Conservation (phyloP, 1,284 basidiomycete genomes). For the Ustilago cynodontis region DNA sequence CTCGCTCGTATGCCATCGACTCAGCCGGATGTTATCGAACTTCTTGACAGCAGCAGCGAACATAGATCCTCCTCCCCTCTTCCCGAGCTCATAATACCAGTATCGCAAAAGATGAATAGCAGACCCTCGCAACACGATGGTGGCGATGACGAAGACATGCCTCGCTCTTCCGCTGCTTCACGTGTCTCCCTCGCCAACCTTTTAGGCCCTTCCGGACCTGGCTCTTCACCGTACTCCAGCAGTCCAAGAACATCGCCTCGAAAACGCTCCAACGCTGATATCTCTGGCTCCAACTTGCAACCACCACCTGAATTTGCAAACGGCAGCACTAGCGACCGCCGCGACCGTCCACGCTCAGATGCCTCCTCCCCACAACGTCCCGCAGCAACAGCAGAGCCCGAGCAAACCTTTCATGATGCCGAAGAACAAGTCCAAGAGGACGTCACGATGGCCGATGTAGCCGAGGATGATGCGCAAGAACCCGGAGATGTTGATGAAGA, state of each 20-base stretch:
- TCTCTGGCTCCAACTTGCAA: conserved; percentile 18
- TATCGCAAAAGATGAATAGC: conserved; percentile 26
- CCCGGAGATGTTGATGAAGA: conserved; percentile 11
- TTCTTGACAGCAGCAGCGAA: conserved; percentile 25
- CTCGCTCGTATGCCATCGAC: conserved; percentile 22
- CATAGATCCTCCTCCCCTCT: conserved; percentile 39
- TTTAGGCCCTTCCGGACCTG: conserved; percentile 43
- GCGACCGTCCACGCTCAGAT: conserved; percentile 24
- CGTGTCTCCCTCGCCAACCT: conserved; percentile 49
- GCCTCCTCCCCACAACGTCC: conserved; percentile 14
- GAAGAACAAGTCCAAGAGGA: conserved; percentile 29
- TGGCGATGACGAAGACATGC: conserved; percentile 39
- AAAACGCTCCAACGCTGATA: conserved; percentile 39
- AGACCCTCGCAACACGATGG: conserved; percentile 13
- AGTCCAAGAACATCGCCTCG: conserved; percentile 44
- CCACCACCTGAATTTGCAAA: conserved; percentile 15
- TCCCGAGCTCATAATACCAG: conserved; percentile 10
- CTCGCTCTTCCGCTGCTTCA: conserved; percentile 41
- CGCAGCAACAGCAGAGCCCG: conserved; percentile 11
- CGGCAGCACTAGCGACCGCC: conserved; percentile 4
- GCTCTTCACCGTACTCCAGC: conserved; percentile 38
- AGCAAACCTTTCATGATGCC: conserved; percentile 29
- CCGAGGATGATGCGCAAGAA: conserved; percentile 11
- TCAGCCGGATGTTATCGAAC: conserved; percentile 33
- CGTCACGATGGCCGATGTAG: conserved; percentile 25